These are phyloP conservation scores for Sarcodon aspratus DNA, from an alignment of 768 basidiomycete species.

Conservation along the genomic window DNA sequence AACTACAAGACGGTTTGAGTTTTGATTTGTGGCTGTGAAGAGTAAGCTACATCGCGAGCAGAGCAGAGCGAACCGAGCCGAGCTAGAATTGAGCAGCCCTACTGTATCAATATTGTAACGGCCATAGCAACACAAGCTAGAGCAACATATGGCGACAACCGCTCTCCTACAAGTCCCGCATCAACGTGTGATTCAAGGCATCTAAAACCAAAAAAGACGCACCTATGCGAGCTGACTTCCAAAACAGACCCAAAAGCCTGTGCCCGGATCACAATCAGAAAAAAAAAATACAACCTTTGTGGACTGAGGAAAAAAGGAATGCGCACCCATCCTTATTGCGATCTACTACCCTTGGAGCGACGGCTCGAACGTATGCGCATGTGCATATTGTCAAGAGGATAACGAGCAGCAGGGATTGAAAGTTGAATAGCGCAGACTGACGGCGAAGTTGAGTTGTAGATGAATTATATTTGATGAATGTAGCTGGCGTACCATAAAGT, in stretches of 20 bases:
- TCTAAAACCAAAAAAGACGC: conserved; percentile 11
- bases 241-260: conserved; percentile 87
- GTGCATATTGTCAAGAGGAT: conserved; percentile 93
- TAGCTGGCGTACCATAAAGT: neutral
- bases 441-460: no score
- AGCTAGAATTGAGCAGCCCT: no score
- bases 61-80: no score
- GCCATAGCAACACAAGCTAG: conserved; percentile 93
- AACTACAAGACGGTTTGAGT: no score
- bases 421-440: conserved; percentile 95
- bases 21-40: no score
- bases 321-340: conserved; percentile 86
- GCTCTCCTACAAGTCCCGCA: conserved; percentile 51
- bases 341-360: conserved; percentile 84
- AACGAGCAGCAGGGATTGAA: conserved; percentile 89
- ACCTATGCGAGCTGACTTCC: conserved; percentile 96
- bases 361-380: conserved; percentile 88
- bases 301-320: neutral
- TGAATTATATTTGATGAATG: neutral
- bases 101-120: conserved; percentile 46
- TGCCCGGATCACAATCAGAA: neutral
- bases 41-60: no score
- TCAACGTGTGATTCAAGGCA: neutral
- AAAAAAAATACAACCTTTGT: neutral
- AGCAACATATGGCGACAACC: conserved; percentile 92